These are phyloP conservation scores for Aureobasidium sp. DNA, from an alignment of 2,329 filamentous ascomycete genomes.

Conservation along the genomic window DNA sequence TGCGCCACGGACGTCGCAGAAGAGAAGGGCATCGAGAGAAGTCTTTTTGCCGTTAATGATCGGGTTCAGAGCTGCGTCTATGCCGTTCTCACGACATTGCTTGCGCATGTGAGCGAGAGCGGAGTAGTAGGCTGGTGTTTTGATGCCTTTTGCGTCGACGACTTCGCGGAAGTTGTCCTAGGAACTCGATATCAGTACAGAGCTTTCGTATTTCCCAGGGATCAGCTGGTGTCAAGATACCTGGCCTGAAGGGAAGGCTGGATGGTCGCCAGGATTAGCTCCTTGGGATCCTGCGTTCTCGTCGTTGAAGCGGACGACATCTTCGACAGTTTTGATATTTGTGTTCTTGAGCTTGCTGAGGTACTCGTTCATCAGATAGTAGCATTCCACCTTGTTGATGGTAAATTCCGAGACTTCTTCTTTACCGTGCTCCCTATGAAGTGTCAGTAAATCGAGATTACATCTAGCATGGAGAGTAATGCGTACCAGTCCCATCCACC, in stretches of 20 bases:
- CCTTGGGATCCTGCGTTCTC: conserved; percentile 19
- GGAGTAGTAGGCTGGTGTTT: conserved; percentile 19
- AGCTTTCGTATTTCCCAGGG: neutral
- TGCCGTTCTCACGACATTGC: conserved; percentile 22
- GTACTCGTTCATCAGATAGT: conserved; percentile 19
- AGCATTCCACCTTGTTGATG: conserved; percentile 20
- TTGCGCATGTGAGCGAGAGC: conserved; percentile 22
- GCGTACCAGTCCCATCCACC: conserved; percentile 24
- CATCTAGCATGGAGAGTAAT: neutral
- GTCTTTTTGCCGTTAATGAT: conserved; percentile 21
- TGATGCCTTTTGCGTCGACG: conserved; percentile 15
- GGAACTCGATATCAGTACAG: neutral
- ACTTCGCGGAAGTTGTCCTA: conserved; percentile 18
- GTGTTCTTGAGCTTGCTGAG: conserved; percentile 18
- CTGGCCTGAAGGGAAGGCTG: conserved; percentile 23
- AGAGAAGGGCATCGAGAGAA: conserved; percentile 22
- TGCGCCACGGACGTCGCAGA: conserved; percentile 23
- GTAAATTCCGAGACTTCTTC: conserved; percentile 18
- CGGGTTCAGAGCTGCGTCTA: conserved; percentile 22
- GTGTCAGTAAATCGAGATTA: neutral
- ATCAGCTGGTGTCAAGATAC: conserved; percentile 10
- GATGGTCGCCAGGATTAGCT: conserved; percentile 18
- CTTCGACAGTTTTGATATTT: conserved; percentile 16
- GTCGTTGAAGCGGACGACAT: conserved; percentile 17
- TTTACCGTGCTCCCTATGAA: conserved; percentile 13